phyloP scores from a whole-genome alignment of 2,329 filamentous ascomycete genomes.

The Fusarium acutatum region DNA sequence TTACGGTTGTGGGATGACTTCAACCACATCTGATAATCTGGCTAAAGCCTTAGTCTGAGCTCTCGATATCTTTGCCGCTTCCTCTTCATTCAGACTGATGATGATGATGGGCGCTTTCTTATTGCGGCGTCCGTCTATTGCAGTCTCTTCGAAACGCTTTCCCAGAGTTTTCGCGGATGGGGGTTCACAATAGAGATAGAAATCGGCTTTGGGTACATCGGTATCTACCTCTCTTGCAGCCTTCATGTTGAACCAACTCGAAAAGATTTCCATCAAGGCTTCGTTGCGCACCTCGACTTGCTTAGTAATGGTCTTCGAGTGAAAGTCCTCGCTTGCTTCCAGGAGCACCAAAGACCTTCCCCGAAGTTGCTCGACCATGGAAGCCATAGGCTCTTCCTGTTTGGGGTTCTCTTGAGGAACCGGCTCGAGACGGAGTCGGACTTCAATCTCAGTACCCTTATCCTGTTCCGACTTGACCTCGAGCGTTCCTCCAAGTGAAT shows the following conservation, averaged over 20 bases:
- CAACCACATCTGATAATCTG: constrained; percentile 40
- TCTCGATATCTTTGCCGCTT: constrained; percentile 40
- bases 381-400: constrained; percentile 23
- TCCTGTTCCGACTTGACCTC: constrained; percentile 62
- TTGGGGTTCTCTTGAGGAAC: not conserved
- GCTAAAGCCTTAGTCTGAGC: constrained; percentile 32
- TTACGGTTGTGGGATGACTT: constrained; percentile 46
- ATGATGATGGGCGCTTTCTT: constrained; percentile 40
- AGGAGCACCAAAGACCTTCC: constrained; percentile 33
- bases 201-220: constrained; percentile 18
- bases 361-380: constrained; percentile 14
- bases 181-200: constrained; percentile 42
- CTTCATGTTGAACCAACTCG: constrained; percentile 48
- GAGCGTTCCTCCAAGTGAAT: constrained; percentile 67
- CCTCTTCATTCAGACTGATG: constrained; percentile 43
- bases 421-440: constrained; percentile 53
- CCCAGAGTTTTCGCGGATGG: constrained; percentile 28
- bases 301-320: constrained; percentile 3
- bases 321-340: constrained; percentile 4
- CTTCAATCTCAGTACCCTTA: constrained; percentile 63
- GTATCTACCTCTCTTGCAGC: constrained; percentile 29
- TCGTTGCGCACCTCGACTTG: constrained; percentile 40
- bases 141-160: constrained; percentile 19
- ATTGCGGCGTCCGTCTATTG: not conserved
- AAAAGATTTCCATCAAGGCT: constrained; percentile 42